Evolutionary conservation across 768 basidiomycete species (phyloP).

Genomic region (Pisolithus sp.): DNA sequence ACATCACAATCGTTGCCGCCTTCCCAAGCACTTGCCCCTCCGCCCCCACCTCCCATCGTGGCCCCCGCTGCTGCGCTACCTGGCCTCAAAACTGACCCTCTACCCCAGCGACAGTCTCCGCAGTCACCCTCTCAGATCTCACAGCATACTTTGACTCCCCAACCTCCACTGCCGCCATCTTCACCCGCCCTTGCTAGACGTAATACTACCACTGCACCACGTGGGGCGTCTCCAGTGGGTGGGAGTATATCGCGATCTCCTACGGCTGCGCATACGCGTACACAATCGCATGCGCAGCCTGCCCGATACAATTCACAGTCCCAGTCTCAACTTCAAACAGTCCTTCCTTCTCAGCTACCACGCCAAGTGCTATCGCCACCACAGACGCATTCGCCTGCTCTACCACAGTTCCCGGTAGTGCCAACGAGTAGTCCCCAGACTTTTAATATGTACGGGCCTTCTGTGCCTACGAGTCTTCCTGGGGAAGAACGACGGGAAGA

Average conservation of each 20-base stretch:
- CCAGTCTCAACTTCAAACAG: conserved; percentile 2
- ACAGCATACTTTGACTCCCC: conserved; percentile 11
- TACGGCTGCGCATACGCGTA: conserved; percentile 18
- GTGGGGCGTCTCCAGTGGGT: conserved; percentile 1
- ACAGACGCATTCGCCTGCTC: conserved; percentile 6
- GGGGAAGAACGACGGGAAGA: conserved; percentile 58
- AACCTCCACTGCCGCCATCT: conserved; percentile 12
- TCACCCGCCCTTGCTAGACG: conserved; percentile 25
- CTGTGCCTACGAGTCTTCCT: conserved; percentile 41
- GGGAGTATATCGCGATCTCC: not conserved
- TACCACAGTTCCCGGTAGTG: conserved; percentile 61
- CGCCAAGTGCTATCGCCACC: conserved; percentile 18
- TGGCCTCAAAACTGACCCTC: conserved; percentile 13
- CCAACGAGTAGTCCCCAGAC: conserved; percentile 55
- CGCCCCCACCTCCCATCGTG: conserved; percentile 10
- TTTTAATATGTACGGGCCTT: conserved; percentile 43
- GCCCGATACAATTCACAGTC: conserved; percentile 1
- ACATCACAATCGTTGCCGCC: conserved; percentile 12
- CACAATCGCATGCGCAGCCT: conserved; percentile 16
- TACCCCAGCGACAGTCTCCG: conserved; percentile 16
- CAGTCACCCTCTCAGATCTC: conserved; percentile 11
- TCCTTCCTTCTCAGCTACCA: conserved; percentile 7
- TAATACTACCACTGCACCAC: conserved; percentile 15
- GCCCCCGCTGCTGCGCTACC: not conserved
- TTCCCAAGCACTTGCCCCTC: conserved; percentile 2